Base-by-base conservation (phyloP, 768 basidiomycete genomes). In the Mycena amicta region DNA sequence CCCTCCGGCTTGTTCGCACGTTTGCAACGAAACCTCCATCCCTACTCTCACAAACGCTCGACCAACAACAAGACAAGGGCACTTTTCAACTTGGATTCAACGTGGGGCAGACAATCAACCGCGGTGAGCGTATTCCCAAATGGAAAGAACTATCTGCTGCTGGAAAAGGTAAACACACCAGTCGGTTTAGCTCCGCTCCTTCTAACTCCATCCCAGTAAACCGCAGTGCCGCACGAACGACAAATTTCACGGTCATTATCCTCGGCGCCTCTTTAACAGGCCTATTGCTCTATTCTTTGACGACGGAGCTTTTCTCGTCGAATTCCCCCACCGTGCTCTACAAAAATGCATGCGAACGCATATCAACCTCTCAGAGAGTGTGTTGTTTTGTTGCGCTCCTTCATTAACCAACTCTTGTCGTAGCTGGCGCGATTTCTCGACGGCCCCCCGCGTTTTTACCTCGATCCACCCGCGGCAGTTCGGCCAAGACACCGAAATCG, bases 311-410 rank as follows among this genome's bases (percentile, higher is more conserved):
- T 5, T 92, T 93, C 70, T 92, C 92, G n/a, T 86, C 83, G 69
- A 94, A 94, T 69, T 93, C 91, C 26, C 89, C 92, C 4, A 92
- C 92, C 3, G 89, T 91, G 26, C 73, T 94, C 29, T 92, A 92
- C 67, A 83, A 82, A 40, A 77, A 82, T 47, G 81, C 82, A 33
- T 84, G 83, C 68, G 81, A 83, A 52, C 76, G 79, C 40, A 80
- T 83, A 56, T 77, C 79, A 61, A 70, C 75, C 39, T 83, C 82
- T 13, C 60, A 74, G 30, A 72, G 73, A 70, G 83, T 81, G 40
- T 52, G 76, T 46, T 16, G 43, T 29, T 13, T 29, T 5, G 22
- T 66, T 58, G n/a, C n/a, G n/a, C 63, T 26, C 45, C 33, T 30
- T 43, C 22, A 27, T 45, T 37, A 16, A 51, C 27, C 28, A 50